A percentile compares a stretch with the other conserved stretches of the same genome.
Evolutionary conservation across 768 basidiomycete genomes (phyloP).

Genomic region (Xanthoconium purpureum): DNA sequence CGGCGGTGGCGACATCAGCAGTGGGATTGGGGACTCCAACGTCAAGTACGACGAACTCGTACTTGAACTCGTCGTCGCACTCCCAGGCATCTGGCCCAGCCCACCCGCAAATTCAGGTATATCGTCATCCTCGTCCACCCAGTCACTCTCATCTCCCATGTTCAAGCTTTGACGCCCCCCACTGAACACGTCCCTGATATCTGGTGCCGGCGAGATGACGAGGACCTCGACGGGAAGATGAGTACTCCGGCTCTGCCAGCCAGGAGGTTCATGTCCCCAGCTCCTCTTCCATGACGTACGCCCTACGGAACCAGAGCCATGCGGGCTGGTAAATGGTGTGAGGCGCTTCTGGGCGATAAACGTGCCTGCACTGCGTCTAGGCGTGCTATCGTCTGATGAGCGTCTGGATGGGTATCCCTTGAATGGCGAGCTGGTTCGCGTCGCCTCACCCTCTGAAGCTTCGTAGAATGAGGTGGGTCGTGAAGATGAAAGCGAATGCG

Average conservation of each 20-base stretch:
- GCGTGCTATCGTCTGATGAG: constrained; percentile 46
- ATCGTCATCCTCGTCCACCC: constrained; percentile 88
- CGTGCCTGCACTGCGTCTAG: constrained; percentile 46
- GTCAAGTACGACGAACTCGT: constrained; percentile 23
- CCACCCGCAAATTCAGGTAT: constrained; percentile 70
- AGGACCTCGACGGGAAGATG: constrained; percentile 76
- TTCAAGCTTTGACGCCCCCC: constrained; percentile 52
- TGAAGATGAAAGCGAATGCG: constrained; percentile 72
- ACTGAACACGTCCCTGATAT: constrained; percentile 78
- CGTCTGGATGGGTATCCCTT: constrained; percentile 46
- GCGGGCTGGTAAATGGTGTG: constrained; percentile 66
- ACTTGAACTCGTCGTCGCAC: constrained; percentile 26
- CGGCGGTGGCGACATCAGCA: constrained; percentile 48
- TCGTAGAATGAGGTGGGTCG: constrained; percentile 79
- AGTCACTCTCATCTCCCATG: constrained; percentile 77
- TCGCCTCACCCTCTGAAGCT: constrained; percentile 62
- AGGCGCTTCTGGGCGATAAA: constrained; percentile 82
- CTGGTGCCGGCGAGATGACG: constrained; percentile 52
- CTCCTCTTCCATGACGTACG: constrained; percentile 86
- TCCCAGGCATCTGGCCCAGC: constrained; percentile 55
- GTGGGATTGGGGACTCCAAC: constrained; percentile 40
- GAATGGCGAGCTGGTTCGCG: constrained; percentile 64
- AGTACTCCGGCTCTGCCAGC: constrained; percentile 67
- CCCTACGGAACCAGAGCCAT: constrained; percentile 45
- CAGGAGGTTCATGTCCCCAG: constrained; percentile 85